Base-by-base conservation (phyloP, 441 rosid species). In the Gossypium davidsonii region DNA sequence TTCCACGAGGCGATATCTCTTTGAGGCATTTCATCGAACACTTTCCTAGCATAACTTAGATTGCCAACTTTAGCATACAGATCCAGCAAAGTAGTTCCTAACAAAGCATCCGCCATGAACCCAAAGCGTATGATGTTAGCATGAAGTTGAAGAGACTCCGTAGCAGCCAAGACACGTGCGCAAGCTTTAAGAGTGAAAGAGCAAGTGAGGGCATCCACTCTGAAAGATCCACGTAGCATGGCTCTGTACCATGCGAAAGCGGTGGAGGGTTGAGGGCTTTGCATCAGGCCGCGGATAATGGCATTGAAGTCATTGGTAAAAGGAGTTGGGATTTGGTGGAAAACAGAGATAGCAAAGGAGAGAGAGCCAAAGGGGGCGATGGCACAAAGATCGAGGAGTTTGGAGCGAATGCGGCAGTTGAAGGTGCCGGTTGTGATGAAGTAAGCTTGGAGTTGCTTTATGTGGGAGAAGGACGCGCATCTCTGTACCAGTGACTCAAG, bases 261-360 rank as follows among this genome's bases (percentile, higher is more conserved):
- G 17, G 72, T 52, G 0, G 77, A 26, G 2, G 98, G 98, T 23
- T 79, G 44, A n/a, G 90, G 84, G 59, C 88, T 81, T 9, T 66
- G 72, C 78, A 87, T 83, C 77, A 85, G 78, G 76, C 97, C 96
- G 1, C 98, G 93, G 76, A 93, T 82, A 82, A 93, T 78, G 34
- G 97, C 94, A 73, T 91, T 93, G 85, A 88, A 90, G 71, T 93
- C 98, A 76, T 90, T 91, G 65, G 96, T 89, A 61, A 89, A 76
- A 65, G 98, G 98, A 49, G n/a, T 69, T 25, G 67, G 79, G 76
- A 87, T 84, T 67, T 67, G 86, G 51, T 53, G 79, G 84, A 93
- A 89, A 48, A 88, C 37, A 65, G 34, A n/a, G 56, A 83, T 73
- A 76, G 97, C 97, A 39, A 84, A 74, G 70, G 88, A 58, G 72